Base-by-base conservation (phyloP, 306 rosid species). In the Cyamopsis tetragonoloba region DNA sequence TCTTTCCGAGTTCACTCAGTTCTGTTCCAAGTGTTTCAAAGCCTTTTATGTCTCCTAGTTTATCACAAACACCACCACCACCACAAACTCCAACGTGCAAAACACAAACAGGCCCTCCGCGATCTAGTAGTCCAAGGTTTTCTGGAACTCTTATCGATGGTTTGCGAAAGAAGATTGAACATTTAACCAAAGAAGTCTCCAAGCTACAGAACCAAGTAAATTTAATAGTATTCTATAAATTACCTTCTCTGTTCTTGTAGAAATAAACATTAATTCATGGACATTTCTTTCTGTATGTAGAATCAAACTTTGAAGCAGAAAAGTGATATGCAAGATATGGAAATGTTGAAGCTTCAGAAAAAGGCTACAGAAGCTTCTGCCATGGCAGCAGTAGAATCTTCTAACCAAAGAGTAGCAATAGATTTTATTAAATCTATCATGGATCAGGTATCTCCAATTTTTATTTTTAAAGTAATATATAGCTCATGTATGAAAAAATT, bases 1-100 rank as follows among this genome's bases (percentile, higher is more conserved):
- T 74, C 41, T 89, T 89, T 84, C 89, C 92, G 54, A 82, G 82
- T 72, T 82, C 96, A 5, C 56, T 85, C 58, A 82, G 84, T 78
- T 85, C 83, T 20, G 38, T 68, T 77, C 88, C 86, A 42, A 80
- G 64, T 79, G 82, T 72, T 70, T 70, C 78, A 63, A 89, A 73
- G 70, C 84, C 91, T 46, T 44, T 17, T 23, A 28, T 23, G 37
- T 73, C 73, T 43, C 20, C 63, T 22, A 66, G 73, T 1, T 76
- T 87, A 47, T 71, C 70, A 59, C 13, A 65, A 66, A 60, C 84
- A 0, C 77, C 62, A 37, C 77, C 69, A 41, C 11, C 62, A 35
- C 68, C 60, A 51, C 62, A 26, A 39, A 30, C 63, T 76, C 91
- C 86, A 18, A 31, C 68, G 44, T 81, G 85, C 43, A 86, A 89